Base-by-base conservation (phyloP, 1,284 basidiomycete species). In the Prillingera fragicola region DNA sequence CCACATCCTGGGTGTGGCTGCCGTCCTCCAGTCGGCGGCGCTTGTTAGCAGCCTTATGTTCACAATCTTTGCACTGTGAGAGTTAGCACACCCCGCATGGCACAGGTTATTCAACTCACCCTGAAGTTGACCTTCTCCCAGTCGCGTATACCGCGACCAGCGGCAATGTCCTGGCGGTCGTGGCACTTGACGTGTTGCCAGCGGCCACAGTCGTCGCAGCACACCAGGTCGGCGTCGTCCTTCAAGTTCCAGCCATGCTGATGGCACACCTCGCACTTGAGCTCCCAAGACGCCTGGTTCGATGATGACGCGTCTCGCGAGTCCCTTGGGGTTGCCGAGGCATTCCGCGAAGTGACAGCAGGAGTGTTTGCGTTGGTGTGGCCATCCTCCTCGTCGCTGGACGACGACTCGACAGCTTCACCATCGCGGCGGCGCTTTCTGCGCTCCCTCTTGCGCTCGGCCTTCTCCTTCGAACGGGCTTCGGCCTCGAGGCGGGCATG, bases 131-230 rank as follows among this genome's bases (percentile, higher is more conserved):
- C 68, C 31, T 60, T 57, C 39, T 69, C 64, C 71, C 71, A 73
- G 38, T 71, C 65, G 6, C 70, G 50, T n/a, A 48, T 42, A 0
- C 50, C 49, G 13, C 56, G 48, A 10, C 68, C 65, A 13, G 61
- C 54, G 2, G 53, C 40, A 5, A 47, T 42, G 49, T 71, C 71
- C 9, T 48, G 49, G 19, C 53, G 51, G 45, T 73, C 66, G 43
- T 70, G 68, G 45, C 71, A 73, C 28, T 57, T 60, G 22, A 62
- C 60, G 52, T 71, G 71, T 41, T 73, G 69, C 76, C 77, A 77
- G 22, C 73, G 62, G 9, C 72, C 71, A 53, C 76, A 78, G 24
- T 68, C 62, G 47, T 78, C 76, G 50, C 76, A 78, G 29, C 66
- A 73, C 10, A 76, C 74, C 24, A 76, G 59, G 44, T 74, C 71